Conservation (phyloP, 805 yeast species). For the Clavispora phyllophila region DNA sequence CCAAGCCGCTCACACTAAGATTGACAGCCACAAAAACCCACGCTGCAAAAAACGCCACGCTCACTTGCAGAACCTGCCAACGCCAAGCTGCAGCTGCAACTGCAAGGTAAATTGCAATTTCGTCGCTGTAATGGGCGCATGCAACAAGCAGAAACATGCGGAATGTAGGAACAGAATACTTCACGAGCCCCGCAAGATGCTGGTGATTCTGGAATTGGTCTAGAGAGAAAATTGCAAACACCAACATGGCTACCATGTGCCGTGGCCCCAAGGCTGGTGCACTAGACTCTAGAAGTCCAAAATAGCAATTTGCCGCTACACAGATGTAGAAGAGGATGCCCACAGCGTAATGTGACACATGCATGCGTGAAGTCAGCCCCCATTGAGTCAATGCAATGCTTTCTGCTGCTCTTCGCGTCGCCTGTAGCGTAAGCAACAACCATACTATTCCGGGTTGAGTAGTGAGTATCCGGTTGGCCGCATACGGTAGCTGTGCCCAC, state of each 20-base stretch:
- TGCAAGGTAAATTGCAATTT: constrained; percentile 48
- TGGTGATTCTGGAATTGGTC: constrained; percentile 52
- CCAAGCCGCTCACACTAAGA: constrained; percentile 51
- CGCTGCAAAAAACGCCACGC: constrained; percentile 16
- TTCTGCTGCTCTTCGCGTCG: constrained; percentile 52
- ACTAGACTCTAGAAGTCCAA: constrained; percentile 6
- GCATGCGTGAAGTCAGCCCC: constrained; percentile 48
- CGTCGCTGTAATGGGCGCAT: constrained; percentile 71
- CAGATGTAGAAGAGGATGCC: constrained; percentile 58
- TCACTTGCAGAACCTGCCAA: neutral
- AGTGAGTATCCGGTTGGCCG: constrained; percentile 4
- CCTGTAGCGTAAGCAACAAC: constrained; percentile 39
- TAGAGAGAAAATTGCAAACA: constrained; percentile 37
- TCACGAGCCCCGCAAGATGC: constrained; percentile 43
- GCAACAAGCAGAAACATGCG: constrained; percentile 47
- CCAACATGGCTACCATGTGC: neutral
- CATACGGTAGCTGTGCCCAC: constrained; percentile 14
- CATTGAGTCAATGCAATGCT: constrained; percentile 46
- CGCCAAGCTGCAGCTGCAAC: constrained; percentile 13
- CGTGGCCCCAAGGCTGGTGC: neutral
- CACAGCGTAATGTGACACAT: constrained; percentile 59
- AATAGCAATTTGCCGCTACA: constrained; percentile 36
- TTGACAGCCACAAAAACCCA: constrained; percentile 39
- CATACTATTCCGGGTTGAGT: constrained; percentile 13
- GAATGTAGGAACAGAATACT: constrained; percentile 52